phyloP scores from a whole-genome alignment of 495 filamentous ascomycete genomes.

The Aspergillus leporis region DNA sequence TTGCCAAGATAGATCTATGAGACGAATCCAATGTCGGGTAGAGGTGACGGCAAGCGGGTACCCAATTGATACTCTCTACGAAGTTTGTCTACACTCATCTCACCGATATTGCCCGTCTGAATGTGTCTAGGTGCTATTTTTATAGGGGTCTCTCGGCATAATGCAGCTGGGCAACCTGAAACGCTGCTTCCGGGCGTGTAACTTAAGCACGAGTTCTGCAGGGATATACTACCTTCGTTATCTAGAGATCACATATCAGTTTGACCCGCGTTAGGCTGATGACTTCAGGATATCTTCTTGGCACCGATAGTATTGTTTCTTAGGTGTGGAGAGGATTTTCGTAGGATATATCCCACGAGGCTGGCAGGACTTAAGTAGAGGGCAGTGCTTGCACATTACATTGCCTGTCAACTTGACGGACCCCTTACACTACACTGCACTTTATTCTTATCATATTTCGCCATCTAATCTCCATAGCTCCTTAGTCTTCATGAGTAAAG shows the following conservation, averaged over 20 bases:
- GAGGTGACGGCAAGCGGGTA: slow-evolving; percentile 6
- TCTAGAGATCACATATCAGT: background rate
- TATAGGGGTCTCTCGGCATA: background rate
- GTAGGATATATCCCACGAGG: background rate
- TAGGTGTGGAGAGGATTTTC: slow-evolving; percentile 11
- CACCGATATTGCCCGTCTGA: background rate
- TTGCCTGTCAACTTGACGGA: background rate
- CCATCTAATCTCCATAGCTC: background rate
- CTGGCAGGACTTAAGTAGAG: background rate
- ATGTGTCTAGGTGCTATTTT: background rate
- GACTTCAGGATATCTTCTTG: slow-evolving; percentile 14
- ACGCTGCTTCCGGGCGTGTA: slow-evolving; percentile 11
- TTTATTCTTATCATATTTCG: background rate
- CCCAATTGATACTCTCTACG: slow-evolving; percentile 2
- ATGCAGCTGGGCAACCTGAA: slow-evolving; percentile 2
- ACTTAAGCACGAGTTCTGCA: slow-evolving; percentile 12
- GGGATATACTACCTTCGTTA: slow-evolving; percentile 12
- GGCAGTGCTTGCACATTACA: background rate
- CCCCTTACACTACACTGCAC: background rate
- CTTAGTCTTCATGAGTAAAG: slow-evolving; percentile 3
- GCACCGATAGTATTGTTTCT: slow-evolving; percentile 9
- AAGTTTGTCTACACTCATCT: background rate
- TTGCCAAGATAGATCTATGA: slow-evolving; percentile 16
- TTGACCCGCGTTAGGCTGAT: slow-evolving; percentile 2
- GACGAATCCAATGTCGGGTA: slow-evolving; percentile 16